These are phyloP conservation scores for Citrus australasica DNA, from an alignment of 345 rosid genomes.

Conservation along the genomic window DNA sequence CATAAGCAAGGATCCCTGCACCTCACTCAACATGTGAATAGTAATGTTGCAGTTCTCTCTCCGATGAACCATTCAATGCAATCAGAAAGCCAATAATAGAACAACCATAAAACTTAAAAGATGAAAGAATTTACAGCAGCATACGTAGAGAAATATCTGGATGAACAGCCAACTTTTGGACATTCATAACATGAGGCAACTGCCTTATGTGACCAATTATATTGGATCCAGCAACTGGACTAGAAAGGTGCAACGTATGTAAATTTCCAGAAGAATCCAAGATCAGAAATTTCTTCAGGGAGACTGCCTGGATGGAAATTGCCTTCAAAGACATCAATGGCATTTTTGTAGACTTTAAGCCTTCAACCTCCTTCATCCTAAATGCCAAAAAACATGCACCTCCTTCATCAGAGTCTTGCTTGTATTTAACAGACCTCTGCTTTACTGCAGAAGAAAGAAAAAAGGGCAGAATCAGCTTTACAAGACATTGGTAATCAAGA, in stretches of 20 bases:
- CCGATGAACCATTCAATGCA: not conserved
- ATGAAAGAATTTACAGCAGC: slow-evolving; percentile 17
- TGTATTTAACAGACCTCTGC: slow-evolving; percentile 43
- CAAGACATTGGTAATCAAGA: slow-evolving; percentile 5
- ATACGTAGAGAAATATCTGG: slow-evolving; percentile 66
- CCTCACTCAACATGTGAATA: not conserved
- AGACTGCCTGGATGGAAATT: slow-evolving; percentile 54
- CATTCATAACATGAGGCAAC: slow-evolving; percentile 57
- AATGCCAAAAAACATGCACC: slow-evolving; percentile 47
- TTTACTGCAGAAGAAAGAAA: slow-evolving; percentile 44
- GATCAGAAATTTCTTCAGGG: slow-evolving; percentile 49
- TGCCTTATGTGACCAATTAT: slow-evolving; percentile 41
- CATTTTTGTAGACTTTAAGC: slow-evolving; percentile 23
- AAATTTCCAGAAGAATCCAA: slow-evolving; percentile 63
- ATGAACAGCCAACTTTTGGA: slow-evolving; percentile 61
- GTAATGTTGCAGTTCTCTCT: not conserved
- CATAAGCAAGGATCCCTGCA: not conserved
- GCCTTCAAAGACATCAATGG: slow-evolving; percentile 37
- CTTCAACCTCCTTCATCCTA: slow-evolving; percentile 29
- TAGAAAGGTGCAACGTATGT: slow-evolving; percentile 47
- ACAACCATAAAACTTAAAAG: slow-evolving; percentile 4
- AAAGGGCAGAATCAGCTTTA: slow-evolving; percentile 14
- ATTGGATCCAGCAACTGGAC: slow-evolving; percentile 31
- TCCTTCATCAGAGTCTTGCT: slow-evolving; percentile 40
- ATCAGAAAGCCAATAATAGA: not conserved